Percentiles rank a stretch among this genome's conserved stretches.
These are phyloP conservation scores for Mortierella antarctica DNA, from an alignment of 192 early-diverging fungal genomes.

Conservation along the genomic window DNA sequence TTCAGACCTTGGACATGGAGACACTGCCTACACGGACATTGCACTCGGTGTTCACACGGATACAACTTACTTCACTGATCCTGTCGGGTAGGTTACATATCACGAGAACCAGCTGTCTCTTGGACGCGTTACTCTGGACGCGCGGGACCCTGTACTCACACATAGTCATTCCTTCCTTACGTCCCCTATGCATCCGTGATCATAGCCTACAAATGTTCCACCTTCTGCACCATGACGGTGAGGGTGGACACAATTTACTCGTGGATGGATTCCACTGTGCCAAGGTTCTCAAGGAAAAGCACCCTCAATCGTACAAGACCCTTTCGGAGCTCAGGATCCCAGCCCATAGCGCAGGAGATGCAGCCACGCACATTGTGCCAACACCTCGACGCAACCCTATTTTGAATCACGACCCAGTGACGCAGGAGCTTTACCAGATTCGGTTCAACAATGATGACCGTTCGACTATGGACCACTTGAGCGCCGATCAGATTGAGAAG, in stretches of 20 bases:
- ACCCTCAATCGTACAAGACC: constrained; percentile 69
- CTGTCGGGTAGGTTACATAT: constrained; percentile 65
- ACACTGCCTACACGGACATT: constrained; percentile 84
- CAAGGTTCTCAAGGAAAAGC: constrained; percentile 61
- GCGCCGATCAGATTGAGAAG: constrained; percentile 55
- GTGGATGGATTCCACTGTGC: constrained; percentile 86
- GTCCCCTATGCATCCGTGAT: not conserved
- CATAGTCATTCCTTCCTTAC: not conserved
- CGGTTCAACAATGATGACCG: constrained; percentile 90
- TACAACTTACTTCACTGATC: constrained; percentile 90
- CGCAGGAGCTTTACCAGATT: constrained; percentile 69
- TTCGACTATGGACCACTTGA: constrained; percentile 64
- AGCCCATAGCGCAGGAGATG: constrained; percentile 82
- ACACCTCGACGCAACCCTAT: constrained; percentile 69
- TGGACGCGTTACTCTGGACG: not conserved
- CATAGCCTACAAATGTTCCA: constrained; percentile 84
- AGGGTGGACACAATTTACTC: constrained; percentile 80
- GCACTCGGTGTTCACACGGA: constrained; percentile 85
- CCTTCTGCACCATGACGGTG: constrained; percentile 72
- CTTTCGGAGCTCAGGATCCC: constrained; percentile 71
- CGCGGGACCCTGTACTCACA: not conserved
- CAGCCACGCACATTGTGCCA: constrained; percentile 68
- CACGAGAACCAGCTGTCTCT: too few species aligned
- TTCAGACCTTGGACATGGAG: constrained; percentile 79
- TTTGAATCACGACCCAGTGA: constrained; percentile 69